These are phyloP conservation scores for Pyrrhoderma lamaoense DNA, from an alignment of 1,284 basidiomycete species.

Conservation along the genomic window DNA sequence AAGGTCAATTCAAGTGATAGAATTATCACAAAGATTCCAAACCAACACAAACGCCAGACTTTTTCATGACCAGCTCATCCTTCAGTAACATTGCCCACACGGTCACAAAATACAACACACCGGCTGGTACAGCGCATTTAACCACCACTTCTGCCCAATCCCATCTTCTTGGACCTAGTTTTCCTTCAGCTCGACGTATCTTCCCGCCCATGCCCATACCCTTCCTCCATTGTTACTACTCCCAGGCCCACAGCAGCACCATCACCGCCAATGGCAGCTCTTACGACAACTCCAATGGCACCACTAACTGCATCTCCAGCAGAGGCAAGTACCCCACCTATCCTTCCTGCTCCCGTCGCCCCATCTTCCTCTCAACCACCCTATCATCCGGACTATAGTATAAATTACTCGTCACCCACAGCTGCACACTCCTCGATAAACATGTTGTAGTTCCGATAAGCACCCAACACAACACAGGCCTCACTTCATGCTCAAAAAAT, in stretches of 20 bases:
- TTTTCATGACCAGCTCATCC: conserved; percentile 27
- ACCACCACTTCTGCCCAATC: conserved; percentile 64
- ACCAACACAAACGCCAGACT: too few species aligned
- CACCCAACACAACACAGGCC: conserved; percentile 74
- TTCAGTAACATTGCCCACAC: conserved; percentile 56
- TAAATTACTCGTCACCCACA: conserved; percentile 83
- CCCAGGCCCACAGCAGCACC: too few species aligned
- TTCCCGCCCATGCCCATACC: conserved; percentile 33
- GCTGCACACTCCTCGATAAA: conserved; percentile 62
- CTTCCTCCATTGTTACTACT: conserved; percentile 4
- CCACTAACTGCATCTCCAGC: too few species aligned
- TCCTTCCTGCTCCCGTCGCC: conserved; percentile 3
- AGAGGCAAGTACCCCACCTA: too few species aligned
- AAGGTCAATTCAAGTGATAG: too few species aligned
- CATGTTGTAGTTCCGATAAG: conserved; percentile 77
- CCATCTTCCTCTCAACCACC: background rate
- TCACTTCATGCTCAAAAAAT: conserved; percentile 50
- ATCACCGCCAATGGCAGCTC: too few species aligned
- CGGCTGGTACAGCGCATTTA: conserved; percentile 64
- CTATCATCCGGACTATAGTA: conserved; percentile 12
- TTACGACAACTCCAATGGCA: too few species aligned
- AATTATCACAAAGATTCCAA: too few species aligned
- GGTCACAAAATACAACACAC: conserved; percentile 68
- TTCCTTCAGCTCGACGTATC: conserved; percentile 42
- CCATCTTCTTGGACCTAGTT: conserved; percentile 43